These are phyloP conservation scores for Kregervanrija fluxuum DNA, from an alignment of 805 yeast species.

Conservation along the genomic window DNA sequence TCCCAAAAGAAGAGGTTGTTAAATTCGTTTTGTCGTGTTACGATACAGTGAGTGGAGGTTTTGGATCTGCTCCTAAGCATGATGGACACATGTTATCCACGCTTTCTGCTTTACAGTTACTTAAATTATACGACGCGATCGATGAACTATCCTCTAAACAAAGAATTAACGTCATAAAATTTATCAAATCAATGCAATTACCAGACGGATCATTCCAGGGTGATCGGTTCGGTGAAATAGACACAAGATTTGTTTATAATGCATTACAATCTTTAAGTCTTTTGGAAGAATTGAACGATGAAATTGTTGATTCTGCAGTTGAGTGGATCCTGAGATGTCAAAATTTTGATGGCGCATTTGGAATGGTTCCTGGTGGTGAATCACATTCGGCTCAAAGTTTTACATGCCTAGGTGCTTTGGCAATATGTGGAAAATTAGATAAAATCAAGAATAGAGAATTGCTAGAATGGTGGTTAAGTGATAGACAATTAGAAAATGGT, in stretches of 20 bases:
- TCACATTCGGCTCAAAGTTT: constrained; percentile 91
- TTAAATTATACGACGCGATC: constrained; percentile 57
- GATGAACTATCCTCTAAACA: constrained; percentile 30
- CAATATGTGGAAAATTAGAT: constrained; percentile 56
- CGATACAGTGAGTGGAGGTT: constrained; percentile 58
- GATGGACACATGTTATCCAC: constrained; percentile 86
- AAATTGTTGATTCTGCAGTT: constrained; percentile 50
- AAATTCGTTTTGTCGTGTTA: constrained; percentile 66
- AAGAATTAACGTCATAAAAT: constrained; percentile 30
- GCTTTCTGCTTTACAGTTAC: constrained; percentile 76
- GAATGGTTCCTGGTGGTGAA: constrained; percentile 90
- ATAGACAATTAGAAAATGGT: constrained; percentile 79
- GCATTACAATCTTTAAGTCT: constrained; percentile 70
- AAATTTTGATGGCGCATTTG: constrained; percentile 96
- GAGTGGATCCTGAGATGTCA: constrained; percentile 60
- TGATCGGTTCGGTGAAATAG: constrained; percentile 87
- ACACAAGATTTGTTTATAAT: constrained; percentile 82
- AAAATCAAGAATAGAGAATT: constrained; percentile 34
- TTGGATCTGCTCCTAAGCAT: constrained; percentile 83
- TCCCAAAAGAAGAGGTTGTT: constrained; percentile 56
- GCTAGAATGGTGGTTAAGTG: constrained; percentile 82
- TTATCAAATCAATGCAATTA: constrained; percentile 39
- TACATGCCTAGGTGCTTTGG: constrained; percentile 76
- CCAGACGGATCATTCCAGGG: constrained; percentile 78
- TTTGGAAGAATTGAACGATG: constrained; percentile 48